Base-by-base conservation (phyloP, 2,329 filamentous ascomycete species). In the Epichloe baconii region DNA sequence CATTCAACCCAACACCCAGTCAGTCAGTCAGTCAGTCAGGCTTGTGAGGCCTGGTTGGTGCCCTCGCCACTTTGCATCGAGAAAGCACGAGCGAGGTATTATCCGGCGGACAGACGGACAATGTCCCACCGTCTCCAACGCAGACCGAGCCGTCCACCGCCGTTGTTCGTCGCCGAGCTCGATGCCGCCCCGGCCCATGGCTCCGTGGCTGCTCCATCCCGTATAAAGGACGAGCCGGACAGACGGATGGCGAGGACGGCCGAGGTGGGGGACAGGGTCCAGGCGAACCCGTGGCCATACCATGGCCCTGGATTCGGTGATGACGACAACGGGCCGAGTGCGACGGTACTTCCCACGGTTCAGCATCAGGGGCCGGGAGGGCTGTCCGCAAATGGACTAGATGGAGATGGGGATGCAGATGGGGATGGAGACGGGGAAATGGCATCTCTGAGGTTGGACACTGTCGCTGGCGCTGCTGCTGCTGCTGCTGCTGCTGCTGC, bases 251-350 rank as follows among this genome's bases (percentile, higher is more conserved):
- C 38, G 44, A 49, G 48, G 37, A 35, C 36, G 12, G 44, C 40
- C 10, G 37, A 44, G 7, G 19, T 26, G 31, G 48, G 48, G n/a
- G 4, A 54, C 46, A 21, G 48, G 52, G 46, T 38, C 44, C 55
- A 56, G 37, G 57, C 63, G 23, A 61, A 63, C 38, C 61, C 62
- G 17, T 65, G 63, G 62, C 61, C 65, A 15, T 68, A 65, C 36
- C 60, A 64, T 54, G 63, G 64, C 3, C 58, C 62, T 11, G 35
- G 49, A 12, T 19, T 26, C 17, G 51, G 31, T 2, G 47, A 53
- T 14, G 54, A 56, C 15, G 53, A 52, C 6, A 47, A 38, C 23
- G 51, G 45, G 17, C 45, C 50, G n/a, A 50, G 50, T 8, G 50
- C 52, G 23, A 51, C 49, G 11, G 19, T 53, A 4, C 44, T 53